These are phyloP conservation scores for Vinca major DNA, from an alignment of 305 asterid species.

Conservation along the genomic window DNA sequence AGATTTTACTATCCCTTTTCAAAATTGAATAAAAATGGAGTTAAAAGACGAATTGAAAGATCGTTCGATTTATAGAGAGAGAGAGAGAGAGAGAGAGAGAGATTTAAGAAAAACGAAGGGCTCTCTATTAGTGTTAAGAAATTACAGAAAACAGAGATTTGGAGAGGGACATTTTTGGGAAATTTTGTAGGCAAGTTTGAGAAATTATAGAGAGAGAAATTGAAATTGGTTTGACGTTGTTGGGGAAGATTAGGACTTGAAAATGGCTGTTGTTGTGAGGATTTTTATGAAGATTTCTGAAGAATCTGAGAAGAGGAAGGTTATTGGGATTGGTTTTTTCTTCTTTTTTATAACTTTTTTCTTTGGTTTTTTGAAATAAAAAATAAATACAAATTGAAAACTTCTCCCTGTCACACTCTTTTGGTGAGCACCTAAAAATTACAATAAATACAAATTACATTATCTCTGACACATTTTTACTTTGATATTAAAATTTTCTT, in stretches of 20 bases:
- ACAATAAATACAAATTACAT: too few relatives aligned
- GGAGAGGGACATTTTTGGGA: constrained; percentile 9
- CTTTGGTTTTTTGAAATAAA: too few relatives aligned
- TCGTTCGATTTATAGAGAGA: background rate
- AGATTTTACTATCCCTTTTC: too few relatives aligned
- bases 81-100: background rate
- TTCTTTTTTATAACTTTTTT: too few relatives aligned
- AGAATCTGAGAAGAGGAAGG: background rate
- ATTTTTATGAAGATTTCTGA: background rate
- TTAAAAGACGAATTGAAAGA: background rate
- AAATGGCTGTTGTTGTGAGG: background rate
- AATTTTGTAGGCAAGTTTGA: constrained; percentile 4
- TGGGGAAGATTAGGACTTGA: constrained; percentile 7
- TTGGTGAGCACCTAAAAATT: too few relatives aligned
- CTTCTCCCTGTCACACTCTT: too few relatives aligned
- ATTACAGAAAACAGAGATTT: constrained; percentile 17
- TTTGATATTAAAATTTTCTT: too few relatives aligned
- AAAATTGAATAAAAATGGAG: background rate
- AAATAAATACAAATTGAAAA: too few relatives aligned
- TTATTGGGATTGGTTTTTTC: background rate
- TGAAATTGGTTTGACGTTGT: constrained; percentile 22
- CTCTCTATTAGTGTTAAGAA: background rate
- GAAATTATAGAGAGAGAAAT: background rate
- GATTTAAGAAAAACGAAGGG: background rate
- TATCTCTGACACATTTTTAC: too few relatives aligned